Conservation (phyloP, 2,329 filamentous ascomycete species). For the Ceratocystis variospora region DNA sequence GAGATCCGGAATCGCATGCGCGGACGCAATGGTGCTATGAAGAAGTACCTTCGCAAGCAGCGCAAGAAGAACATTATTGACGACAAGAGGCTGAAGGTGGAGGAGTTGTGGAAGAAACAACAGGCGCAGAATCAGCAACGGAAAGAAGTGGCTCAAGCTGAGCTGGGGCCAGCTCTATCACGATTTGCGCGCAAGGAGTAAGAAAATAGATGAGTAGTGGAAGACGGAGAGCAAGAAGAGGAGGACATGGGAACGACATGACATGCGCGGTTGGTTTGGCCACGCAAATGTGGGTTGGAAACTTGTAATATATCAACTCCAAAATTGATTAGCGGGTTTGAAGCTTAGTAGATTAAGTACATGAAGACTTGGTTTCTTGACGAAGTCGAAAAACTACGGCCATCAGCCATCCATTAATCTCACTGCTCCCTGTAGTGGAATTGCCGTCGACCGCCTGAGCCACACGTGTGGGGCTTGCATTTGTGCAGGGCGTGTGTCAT, state of each 20-base stretch:
- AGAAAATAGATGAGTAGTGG: constrained; percentile 6
- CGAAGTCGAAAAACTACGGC: too few relatives aligned
- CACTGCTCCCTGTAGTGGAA: too few relatives aligned
- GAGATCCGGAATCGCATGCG: constrained; percentile 63
- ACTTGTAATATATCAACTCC: too few relatives aligned
- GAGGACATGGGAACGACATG: background rate
- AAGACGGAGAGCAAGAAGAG: background rate
- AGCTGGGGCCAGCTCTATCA: constrained; percentile 72
- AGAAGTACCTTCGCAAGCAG: constrained; percentile 84
- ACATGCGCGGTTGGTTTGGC: background rate
- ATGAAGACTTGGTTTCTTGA: too few relatives aligned
- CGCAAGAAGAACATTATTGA: constrained; percentile 88
- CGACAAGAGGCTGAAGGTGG: constrained; percentile 76
- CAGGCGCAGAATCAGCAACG: constrained; percentile 52
- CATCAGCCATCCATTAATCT: too few relatives aligned
- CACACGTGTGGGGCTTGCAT: too few relatives aligned
- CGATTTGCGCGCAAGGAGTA: constrained; percentile 66
- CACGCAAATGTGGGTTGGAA: too few relatives aligned
- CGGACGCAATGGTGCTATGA: constrained; percentile 78
- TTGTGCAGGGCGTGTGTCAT: too few relatives aligned
- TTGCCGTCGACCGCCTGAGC: too few relatives aligned
- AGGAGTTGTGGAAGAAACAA: constrained; percentile 65
- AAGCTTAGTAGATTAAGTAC: too few relatives aligned
- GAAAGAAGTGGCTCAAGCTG: constrained; percentile 49
- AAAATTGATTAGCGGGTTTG: too few relatives aligned